Base-by-base conservation (phyloP, 176 grass and related monocot species). In the Avena atlantica region DNA sequence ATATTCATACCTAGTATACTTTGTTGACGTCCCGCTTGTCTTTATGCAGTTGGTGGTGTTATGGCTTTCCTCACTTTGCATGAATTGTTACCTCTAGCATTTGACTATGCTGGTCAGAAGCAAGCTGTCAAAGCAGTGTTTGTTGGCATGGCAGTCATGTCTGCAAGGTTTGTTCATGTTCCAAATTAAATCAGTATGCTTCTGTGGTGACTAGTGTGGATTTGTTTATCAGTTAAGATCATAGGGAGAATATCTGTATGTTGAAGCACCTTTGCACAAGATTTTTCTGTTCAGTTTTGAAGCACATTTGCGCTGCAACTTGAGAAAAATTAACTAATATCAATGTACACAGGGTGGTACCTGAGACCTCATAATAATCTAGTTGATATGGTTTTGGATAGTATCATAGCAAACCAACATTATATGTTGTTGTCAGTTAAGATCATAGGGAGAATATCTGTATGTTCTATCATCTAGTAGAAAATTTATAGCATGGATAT, bases 41-140 rank as follows among this genome's bases (percentile, higher is more conserved):
- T 66, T 76, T 68, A 8, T 2, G 77, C 88, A 98, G 97, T 98
- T 86, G 97, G 94, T 88, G 97, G 97, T 78, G 92, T 98, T 69
- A 98, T 96, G 97, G 97, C 93, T 78, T 98, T 98, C 85, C 94
- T 96, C 60, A 98, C 97, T 81, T 91, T 98, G 89, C 97, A 98
- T 80, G 97, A 98, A 88, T 93, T 98, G 94, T 82, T 98, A 59
- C 97, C 97, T 57, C 85, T 96, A 84, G 93, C 94, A 87, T 98
- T 98, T 96, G 97, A 96, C 78, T 94, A 98, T 88, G 92, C 92
- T 87, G 97, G 97, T 5, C 97, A 98, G 57, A 96, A 98, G 89
- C 92, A 92, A 85, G 92, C 97, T 90, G 92, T 98, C 52, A 95
- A 98, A 92, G 97, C 97, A 10, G 92, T 98, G 23, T 98, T 98